phyloP scores from a whole-genome alignment of 768 basidiomycete genomes.

The Russula olivacea region DNA sequence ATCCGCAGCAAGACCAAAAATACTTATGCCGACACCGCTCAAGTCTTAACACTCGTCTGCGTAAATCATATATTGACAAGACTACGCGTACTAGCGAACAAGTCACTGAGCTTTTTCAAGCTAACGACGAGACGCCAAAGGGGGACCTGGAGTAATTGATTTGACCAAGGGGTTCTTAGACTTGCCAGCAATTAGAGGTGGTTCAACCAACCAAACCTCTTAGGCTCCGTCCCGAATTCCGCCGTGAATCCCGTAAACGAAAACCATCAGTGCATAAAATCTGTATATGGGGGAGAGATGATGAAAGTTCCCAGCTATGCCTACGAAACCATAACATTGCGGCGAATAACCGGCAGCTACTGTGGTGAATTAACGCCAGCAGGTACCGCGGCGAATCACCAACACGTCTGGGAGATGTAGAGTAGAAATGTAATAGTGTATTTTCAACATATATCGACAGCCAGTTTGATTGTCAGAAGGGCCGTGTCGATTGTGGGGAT shows the following conservation, averaged over 20 bases:
- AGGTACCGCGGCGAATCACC: too few species aligned
- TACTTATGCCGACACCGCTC: not conserved
- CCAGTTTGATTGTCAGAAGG: not conserved
- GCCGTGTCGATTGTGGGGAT: not conserved
- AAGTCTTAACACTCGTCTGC: not conserved
- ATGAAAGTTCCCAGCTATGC: not conserved
- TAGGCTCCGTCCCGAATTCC: not conserved
- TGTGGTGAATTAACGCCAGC: too few species aligned
- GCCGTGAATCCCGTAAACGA: not conserved
- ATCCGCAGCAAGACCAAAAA: too few species aligned
- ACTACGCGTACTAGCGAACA: slow-evolving; percentile 16
- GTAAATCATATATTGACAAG: slow-evolving; percentile 16
- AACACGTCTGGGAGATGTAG: not conserved
- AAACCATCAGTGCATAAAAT: not conserved
- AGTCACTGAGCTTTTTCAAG: not conserved
- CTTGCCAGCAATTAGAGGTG: not conserved
- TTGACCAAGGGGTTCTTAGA: not conserved
- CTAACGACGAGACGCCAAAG: slow-evolving; percentile 7
- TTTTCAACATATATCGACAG: not conserved
- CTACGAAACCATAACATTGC: not conserved
- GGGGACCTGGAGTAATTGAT: slow-evolving; percentile 20
- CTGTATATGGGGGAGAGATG: not conserved
- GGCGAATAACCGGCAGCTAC: too few species aligned
- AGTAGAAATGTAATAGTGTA: not conserved
- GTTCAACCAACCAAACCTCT: not conserved